Base-by-base conservation (phyloP, 768 basidiomycete species). In the Suillus discolor region DNA sequence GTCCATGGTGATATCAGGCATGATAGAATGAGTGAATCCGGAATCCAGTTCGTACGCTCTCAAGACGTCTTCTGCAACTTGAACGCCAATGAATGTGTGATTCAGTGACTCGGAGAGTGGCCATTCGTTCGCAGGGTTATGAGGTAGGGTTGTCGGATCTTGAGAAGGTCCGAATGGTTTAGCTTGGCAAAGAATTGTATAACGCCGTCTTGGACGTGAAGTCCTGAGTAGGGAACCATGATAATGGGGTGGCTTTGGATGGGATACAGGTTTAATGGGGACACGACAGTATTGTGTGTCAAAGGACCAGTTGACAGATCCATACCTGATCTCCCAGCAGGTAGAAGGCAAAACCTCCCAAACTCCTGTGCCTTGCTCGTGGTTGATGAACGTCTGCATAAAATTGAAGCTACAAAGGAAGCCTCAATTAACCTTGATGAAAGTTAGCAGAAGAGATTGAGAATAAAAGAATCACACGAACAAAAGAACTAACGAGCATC, bases 31-130 rank as follows among this genome's bases (percentile, higher is more conserved):
- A 66, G 75, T 67, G 70, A 84, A 82, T 16, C 83, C 83, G 31
- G 82, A 81, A 65, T 77, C 74, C 23, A 66, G 68, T 69, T 85
- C 84, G 64, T 85, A 84, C 16, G 69, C 62, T 64, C 66, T 65
- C 13, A 84, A 57, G 9, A 74, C 75, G n/a, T 79, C 80, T 66
- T 73, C 62, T 8, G 80, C 82, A 51, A 65, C 69, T 63, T 73
- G 75, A 62, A 81, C 79, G 1, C 83, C 84, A 63, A 78, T 73
- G 41, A 82, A 74, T 39, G 81, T 78, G 59, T 71, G 57, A 70
- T 80, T 85, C 66, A 85, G 71, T 55, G 69, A 66, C 28, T 65
- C 61, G 9, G 44, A 44, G 23, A 11, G 23, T 28, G 64, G 18
- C 62, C 51, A 41, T 38, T 55, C 39, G 13, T 55, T 20, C 6